Evolutionary conservation across 495 filamentous ascomycete species (phyloP), one percentile per base, ranked within the genome.

Genomic region (Parachaetomium inaequale): DNA sequence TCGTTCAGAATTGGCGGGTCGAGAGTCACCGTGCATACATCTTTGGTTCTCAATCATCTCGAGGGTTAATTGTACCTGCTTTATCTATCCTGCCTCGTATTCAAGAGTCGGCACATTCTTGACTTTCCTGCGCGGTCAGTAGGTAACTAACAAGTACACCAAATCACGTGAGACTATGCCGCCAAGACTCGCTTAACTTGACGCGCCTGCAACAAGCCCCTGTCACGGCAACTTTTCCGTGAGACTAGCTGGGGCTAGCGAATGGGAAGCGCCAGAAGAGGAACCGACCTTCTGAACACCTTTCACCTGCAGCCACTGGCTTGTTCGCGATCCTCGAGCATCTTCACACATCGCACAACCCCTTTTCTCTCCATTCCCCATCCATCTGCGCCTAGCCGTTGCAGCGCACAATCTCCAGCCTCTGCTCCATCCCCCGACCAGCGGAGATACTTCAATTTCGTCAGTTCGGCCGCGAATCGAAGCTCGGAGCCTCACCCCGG

Each of bases 271-370:
- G 61, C 55, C 57, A 57, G 32, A 65, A 61, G 43, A 58, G 55
- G 59, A 51, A 45, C 59, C 66, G 58, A 71, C 65, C 69, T 70
- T 73, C 65, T 73, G 70, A 70, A 73, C 71, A 73, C 71, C 71
- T 73, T 73, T 68, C 71, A 72, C 69, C 69, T 68, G 65, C 52
- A 12, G 61, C 51, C 54, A 54, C 34, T 34, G 46, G 53, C 43
- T 38, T n/a, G 29, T 62, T 56, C 52, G 51, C 36, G 61, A 63
- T 42, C 32, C 60, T 63, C 31, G 47, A 61, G n/a, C 42, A 45
- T 31, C 50, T 32, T 55, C 60, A 56, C 60, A 56, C 59, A 29
- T 21, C 50, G 36, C 43, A 32, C 31, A 54, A 29, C 52, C 43
- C 40, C 46, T 36, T 64, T 67, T 28, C 28, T 59, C 29, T 49